These are phyloP conservation scores for Epichloe sp. DNA, from an alignment of 2,329 filamentous ascomycete species.

Conservation along the genomic window DNA sequence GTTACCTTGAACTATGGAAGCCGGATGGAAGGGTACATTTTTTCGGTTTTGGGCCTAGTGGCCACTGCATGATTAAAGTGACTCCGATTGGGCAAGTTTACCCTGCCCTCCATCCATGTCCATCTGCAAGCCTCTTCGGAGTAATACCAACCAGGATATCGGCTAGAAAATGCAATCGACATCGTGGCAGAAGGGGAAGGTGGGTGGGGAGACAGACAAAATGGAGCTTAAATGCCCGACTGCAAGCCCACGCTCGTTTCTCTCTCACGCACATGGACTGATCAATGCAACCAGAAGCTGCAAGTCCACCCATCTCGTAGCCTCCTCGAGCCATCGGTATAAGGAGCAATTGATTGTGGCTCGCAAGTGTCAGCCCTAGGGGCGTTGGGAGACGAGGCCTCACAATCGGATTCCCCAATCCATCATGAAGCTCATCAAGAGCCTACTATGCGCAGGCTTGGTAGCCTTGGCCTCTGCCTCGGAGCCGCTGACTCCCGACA, in stretches of 20 bases:
- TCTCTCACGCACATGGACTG: no score
- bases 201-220: not conserved
- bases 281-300: no score
- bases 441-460: slow-evolving; percentile 6
- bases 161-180: not conserved
- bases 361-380: not conserved
- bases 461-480: slow-evolving; percentile 12
- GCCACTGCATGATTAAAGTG: no score
- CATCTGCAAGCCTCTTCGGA: not conserved
- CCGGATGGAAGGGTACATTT: no score
- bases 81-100: not conserved
- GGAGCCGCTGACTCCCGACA: slow-evolving; percentile 24
- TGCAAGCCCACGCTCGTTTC: not conserved
- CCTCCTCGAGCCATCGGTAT: no score
- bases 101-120: not conserved
- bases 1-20: no score
- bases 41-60: no score
- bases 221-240: not conserved
- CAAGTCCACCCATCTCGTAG: no score
- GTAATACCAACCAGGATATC: no score
- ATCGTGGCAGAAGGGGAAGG: not conserved
- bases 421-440: slow-evolving; percentile 11
- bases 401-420: not conserved
- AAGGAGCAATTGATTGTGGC: no score
- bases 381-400: no score